These are phyloP conservation scores for Xylona heveae DNA, from an alignment of 495 filamentous ascomycete species.

Conservation along the genomic window DNA sequence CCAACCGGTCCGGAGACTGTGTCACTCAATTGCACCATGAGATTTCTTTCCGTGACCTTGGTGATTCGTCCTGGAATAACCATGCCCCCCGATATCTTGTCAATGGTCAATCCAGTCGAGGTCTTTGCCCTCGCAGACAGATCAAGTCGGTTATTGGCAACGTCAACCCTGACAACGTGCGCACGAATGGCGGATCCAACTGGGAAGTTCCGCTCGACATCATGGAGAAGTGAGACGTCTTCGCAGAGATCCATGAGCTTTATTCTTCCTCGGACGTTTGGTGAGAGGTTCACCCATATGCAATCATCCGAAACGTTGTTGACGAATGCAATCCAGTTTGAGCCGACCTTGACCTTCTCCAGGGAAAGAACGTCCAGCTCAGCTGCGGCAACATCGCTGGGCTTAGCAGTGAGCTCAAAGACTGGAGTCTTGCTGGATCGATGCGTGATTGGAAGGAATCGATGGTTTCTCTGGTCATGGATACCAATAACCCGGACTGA, in stretches of 20 bases:
- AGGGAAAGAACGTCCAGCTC: constrained; percentile 41
- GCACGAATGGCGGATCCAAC: constrained; percentile 67
- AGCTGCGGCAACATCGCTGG: constrained; percentile 32
- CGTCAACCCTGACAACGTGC: constrained; percentile 53
- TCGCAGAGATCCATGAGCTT: constrained; percentile 65
- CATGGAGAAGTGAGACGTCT: constrained; percentile 50
- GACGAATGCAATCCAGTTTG: constrained; percentile 56
- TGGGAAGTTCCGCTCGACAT: constrained; percentile 69
- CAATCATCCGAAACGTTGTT: constrained; percentile 64
- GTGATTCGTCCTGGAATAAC: constrained; percentile 66
- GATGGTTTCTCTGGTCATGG: constrained; percentile 75
- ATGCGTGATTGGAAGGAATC: constrained; percentile 81
- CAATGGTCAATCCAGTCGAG: constrained; percentile 33
- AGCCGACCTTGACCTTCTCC: constrained; percentile 50
- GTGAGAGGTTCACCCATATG: constrained; percentile 77
- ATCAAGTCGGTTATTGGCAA: constrained; percentile 53
- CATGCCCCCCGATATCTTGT: constrained; percentile 52
- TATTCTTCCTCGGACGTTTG: constrained; percentile 74
- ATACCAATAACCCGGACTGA: constrained; percentile 62
- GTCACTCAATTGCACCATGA: constrained; percentile 72
- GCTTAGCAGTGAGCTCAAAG: constrained; percentile 77
- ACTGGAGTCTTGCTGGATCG: constrained; percentile 53
- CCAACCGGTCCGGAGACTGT: constrained; percentile 49
- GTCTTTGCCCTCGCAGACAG: constrained; percentile 45
- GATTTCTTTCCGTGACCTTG: constrained; percentile 59